These are phyloP conservation scores for Cryomyces antarcticus DNA, from an alignment of 495 filamentous ascomycete genomes.

Conservation along the genomic window DNA sequence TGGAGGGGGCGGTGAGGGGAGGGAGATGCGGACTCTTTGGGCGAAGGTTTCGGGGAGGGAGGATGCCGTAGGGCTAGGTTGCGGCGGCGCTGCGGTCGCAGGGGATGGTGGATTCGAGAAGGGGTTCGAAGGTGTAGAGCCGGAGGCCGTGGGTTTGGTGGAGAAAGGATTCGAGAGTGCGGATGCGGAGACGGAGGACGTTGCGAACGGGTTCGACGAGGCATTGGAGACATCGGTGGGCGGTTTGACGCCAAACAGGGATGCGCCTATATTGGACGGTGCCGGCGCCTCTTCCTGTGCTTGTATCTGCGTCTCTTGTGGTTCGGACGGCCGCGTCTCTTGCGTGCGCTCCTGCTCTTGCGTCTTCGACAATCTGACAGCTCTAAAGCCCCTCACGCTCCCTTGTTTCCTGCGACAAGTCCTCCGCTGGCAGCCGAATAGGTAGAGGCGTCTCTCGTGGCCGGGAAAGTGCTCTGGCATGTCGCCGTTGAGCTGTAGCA, in stretches of 20 bases:
- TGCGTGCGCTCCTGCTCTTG: conserved; percentile 13
- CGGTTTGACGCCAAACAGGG: conserved; percentile 9
- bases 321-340: background rate
- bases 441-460: conserved; percentile 69
- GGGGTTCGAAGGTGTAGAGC: conserved; percentile 23
- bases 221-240: background rate
- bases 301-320: conserved; percentile 2
- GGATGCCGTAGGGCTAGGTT: conserved; percentile 9
- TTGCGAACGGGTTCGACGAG: conserved; percentile 4
- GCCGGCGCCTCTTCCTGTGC: background rate
- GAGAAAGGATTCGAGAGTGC: conserved; percentile 6
- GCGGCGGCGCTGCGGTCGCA: conserved; percentile 13
- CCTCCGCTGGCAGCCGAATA: conserved; percentile 62
- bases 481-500: conserved; percentile 83
- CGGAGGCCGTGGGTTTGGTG: conserved; percentile 13
- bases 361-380: conserved; percentile 29
- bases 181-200: background rate
- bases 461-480: conserved; percentile 67
- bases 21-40: conserved; percentile 33
- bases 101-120: conserved; percentile 25
- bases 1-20: conserved; percentile 20
- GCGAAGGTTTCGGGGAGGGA: conserved; percentile 55
- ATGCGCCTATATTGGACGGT: conserved; percentile 13
- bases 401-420: conserved; percentile 69
- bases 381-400: conserved; percentile 51